Evolutionary conservation across 208 protist genomes (phyloP).

Genomic region (Herpetomonas muscarum): DNA sequence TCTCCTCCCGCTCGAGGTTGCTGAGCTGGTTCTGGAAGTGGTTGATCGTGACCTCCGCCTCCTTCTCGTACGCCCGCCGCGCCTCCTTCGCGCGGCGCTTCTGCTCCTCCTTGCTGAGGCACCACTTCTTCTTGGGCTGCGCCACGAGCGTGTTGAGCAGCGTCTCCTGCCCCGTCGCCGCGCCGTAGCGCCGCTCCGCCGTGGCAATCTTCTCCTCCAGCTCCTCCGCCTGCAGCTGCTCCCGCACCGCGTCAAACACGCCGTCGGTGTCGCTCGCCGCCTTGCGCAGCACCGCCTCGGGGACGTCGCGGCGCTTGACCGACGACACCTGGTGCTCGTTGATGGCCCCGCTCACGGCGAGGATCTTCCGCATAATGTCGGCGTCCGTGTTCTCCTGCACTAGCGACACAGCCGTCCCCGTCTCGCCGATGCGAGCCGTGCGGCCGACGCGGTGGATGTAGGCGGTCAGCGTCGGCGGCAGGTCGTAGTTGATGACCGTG

Average conservation of each 20-base stretch:
- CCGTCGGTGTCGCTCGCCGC: conserved; percentile 23
- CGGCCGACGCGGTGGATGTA: conserved; percentile 99
- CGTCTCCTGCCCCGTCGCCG: background rate
- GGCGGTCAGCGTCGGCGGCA: conserved; percentile 95
- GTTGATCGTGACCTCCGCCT: conserved; percentile 81
- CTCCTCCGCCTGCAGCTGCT: conserved; percentile 63
- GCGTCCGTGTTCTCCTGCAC: conserved; percentile 84
- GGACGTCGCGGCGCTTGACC: conserved; percentile 76
- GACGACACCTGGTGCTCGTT: conserved; percentile 71
- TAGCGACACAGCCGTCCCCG: conserved; percentile 93
- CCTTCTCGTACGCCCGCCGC: conserved; percentile 71
- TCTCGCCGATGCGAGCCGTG: conserved; percentile 94
- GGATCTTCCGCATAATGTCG: conserved; percentile 88
- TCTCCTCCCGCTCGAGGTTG: conserved; percentile 64
- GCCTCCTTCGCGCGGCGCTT: conserved; percentile 64
- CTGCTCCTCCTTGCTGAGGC: conserved; percentile 64
- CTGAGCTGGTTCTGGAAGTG: conserved; percentile 81
- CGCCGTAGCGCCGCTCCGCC: conserved; percentile 74
- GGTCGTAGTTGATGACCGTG: conserved; percentile 97
- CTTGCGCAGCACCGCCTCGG: conserved; percentile 32
- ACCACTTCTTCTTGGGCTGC: conserved; percentile 64
- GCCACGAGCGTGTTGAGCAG: conserved; percentile 26
- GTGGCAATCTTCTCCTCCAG: conserved; percentile 64
- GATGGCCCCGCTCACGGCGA: conserved; percentile 71
- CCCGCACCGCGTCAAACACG: conserved; percentile 51